Conservation (phyloP, 2,329 filamentous ascomycete genomes). For the Diplodia intermedia region DNA sequence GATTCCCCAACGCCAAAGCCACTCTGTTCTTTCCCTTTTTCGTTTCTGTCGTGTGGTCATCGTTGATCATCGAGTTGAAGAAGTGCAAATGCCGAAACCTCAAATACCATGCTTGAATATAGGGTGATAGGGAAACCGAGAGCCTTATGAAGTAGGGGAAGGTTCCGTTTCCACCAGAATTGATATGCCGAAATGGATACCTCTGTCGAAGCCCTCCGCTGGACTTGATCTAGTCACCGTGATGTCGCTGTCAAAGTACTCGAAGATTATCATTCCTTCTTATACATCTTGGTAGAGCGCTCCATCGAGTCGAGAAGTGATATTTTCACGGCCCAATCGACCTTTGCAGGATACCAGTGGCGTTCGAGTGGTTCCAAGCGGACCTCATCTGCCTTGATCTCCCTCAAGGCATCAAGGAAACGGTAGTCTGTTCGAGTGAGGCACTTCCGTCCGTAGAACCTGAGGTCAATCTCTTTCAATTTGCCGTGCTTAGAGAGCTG, state of each 20-base stretch:
- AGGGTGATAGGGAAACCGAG: neutral
- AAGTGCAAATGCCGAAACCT: neutral
- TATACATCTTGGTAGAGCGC: conserved; percentile 48
- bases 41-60: neutral
- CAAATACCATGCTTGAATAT: neutral
- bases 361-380: conserved; percentile 36
- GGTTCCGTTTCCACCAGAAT: neutral
- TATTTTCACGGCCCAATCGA: conserved; percentile 42
- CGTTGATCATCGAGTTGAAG: neutral
- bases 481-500: conserved; percentile 51
- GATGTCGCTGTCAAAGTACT: neutral
- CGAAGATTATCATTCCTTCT: conserved; percentile 13
- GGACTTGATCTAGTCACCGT: neutral
- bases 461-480: conserved; percentile 52
- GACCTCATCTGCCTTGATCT: conserved; percentile 54
- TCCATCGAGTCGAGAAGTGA: conserved; percentile 46
- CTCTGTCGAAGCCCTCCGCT: neutral
- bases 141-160: neutral
- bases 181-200: neutral
- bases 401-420: conserved; percentile 54
- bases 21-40: neutral
- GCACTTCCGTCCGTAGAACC: conserved; percentile 52
- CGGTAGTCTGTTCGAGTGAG: conserved; percentile 47
- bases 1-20: too few species aligned
- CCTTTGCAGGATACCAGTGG: conserved; percentile 43